These are phyloP conservation scores for Avicennia marina DNA, from an alignment of 257 asterid genomes.

Conservation along the genomic window DNA sequence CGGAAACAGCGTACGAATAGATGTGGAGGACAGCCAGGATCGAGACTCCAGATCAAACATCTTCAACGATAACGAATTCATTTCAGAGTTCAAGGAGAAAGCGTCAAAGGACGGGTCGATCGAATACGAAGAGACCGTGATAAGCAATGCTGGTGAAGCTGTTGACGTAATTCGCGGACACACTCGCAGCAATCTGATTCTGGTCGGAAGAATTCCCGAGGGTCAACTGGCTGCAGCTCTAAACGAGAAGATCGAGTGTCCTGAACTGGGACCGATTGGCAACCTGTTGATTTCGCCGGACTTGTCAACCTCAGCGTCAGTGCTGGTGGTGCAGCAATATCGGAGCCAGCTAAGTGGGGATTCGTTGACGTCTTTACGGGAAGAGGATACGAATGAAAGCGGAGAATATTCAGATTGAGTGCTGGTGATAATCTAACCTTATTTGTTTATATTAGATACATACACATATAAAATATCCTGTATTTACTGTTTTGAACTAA, in stretches of 20 bases:
- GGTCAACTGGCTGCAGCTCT: constrained; percentile 29
- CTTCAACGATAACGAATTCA: constrained; percentile 21
- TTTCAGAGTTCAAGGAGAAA: constrained; percentile 24
- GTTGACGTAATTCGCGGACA: constrained; percentile 13
- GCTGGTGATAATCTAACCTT: too few species aligned
- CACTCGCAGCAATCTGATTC: constrained; percentile 27
- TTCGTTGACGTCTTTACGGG: constrained; percentile 19
- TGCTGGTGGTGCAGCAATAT: constrained; percentile 40
- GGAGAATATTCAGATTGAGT: too few species aligned
- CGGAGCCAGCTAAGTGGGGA: constrained; percentile 19
- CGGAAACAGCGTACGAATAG: constrained; percentile 20
- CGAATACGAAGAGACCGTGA: constrained; percentile 29
- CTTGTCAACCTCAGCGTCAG: constrained; percentile 31
- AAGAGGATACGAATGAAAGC: too few species aligned
- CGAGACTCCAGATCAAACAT: neutral
- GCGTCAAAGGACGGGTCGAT: constrained; percentile 21
- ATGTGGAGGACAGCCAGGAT: constrained; percentile 5
- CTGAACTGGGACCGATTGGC: constrained; percentile 41
- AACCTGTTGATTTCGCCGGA: constrained; percentile 26
- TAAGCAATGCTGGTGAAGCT: constrained; percentile 22
- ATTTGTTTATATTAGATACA: too few species aligned
- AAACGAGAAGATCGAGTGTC: constrained; percentile 27
- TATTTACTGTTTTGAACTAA: too few species aligned
- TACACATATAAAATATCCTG: too few species aligned
- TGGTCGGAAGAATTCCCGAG: constrained; percentile 43